Evolutionary conservation across 257 asterid species (phyloP), one percentile per base, ranked within the genome.

Genomic region (Solanum corneliomulleri): DNA sequence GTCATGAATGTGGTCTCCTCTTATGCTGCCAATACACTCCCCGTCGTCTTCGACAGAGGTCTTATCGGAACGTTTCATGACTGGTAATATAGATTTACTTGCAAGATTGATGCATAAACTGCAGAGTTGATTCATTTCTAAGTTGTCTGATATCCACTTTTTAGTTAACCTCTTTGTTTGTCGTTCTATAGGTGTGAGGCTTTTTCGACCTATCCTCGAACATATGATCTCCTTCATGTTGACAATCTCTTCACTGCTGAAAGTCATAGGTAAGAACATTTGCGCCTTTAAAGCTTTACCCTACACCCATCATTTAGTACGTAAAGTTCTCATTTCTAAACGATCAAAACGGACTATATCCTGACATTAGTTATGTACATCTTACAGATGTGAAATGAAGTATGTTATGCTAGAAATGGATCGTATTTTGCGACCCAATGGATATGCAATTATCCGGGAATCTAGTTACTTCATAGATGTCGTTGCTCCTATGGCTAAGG

Each of bases 121-220:
- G 2, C 85, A 80, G 41, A 21, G 16, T 70, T 9, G 35, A 45
- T 70, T 39, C 42, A 37, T 84, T 64, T 47, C 31, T 29, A n/a
- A 20, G 29, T 86, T 23, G 18, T 47, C 41, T 25, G 87, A 37
- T 56, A 23, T 8, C 45, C 42, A 78, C 9, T 66, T 68, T 37
- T 85, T 66, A 58, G 62, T 66, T 89, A 86, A 86, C 81, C 39
- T 72, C 66, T 80, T 45, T 88, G 7, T 7, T 85, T 35, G 87
- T 86, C 11, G 62, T 81, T 49, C 66, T 31, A 31, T 82, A 97
- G 99, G 99, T 97, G 99, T 68, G 99, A 97, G 92, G 96, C 99
- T 44, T 97, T 97, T 92, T 97, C 99, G 23, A 97, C 99, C 13
- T 97, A 97, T 91, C 99, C 99, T 86, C 94, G 99, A 72, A 97